Base-by-base conservation (phyloP, 176 grass and related monocot species). In the Hordeum marinum region DNA sequence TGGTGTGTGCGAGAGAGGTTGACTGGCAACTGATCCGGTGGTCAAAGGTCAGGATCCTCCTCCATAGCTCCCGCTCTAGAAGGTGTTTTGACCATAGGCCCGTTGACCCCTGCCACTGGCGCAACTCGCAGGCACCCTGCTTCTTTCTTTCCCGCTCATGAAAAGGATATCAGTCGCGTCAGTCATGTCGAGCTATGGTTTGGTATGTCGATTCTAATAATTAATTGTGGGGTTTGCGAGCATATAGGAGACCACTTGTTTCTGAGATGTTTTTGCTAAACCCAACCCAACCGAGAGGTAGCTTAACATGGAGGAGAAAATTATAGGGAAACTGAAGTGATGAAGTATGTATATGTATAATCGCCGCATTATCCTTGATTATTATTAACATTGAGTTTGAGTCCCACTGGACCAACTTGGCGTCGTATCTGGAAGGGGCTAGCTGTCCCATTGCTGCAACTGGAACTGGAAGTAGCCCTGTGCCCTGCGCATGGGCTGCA, bases 31-130 rank as follows among this genome's bases (percentile, higher is more conserved):
- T 1, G 34, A 57, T 57, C 52, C 17, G 27, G 58, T 14, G 36
- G 87, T 75, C 82, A 89, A 80, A 73, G 57, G 41, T 36, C 79
- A 36, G 36, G 32, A 24, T 54, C 36, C 48, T 68, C 37, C 15
- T 12, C 5, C 60, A 18, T 20, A 41, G 76, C 78, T 66, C 35
- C 23, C 6, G 0, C 15, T 29, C n/a, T 57, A 43, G 63, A 78
- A 70, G 36, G 1, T 39, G 39, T n/a, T 42, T 69, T 59, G 83
- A 77, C 72, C 23, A 40, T 66, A 54, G 41, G 43, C 12, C 9
- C 1, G 35, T 40, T 41, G 83, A 63, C 67, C 37, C 39, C 11
- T 43, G 23, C 68, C 37, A 12, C 9, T 35, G 45, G 46, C 1
- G 52, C 52, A 55, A 55, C 52, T 20, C 15, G 52, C 52, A 2